Evolutionary conservation across 2,329 filamentous ascomycete species (phyloP).

Genomic region (Xylaria sp.): DNA sequence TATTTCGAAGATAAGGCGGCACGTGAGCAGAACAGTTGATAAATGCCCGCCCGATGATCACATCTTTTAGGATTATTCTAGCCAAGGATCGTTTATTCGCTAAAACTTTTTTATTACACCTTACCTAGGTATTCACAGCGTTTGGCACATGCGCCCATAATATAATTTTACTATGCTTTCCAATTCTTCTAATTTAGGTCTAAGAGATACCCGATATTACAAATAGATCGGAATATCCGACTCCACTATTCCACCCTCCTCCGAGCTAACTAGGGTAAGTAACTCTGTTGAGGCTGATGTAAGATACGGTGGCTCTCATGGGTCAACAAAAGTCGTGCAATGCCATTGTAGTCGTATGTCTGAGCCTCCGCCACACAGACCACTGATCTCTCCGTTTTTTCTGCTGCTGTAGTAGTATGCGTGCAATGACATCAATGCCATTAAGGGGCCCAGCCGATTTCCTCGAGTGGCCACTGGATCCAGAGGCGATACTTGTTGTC

Average conservation of each 20-base stretch:
- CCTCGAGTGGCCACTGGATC: slow-evolving; percentile 48
- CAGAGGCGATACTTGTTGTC: slow-evolving; percentile 43
- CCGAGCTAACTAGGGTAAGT: too few species aligned
- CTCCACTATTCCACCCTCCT: too few species aligned
- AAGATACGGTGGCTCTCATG: background rate
- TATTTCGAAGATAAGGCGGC: slow-evolving; percentile 51
- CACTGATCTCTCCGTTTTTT: background rate
- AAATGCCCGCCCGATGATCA: background rate
- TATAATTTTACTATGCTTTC: background rate
- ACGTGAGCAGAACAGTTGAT: background rate
- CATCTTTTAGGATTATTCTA: background rate
- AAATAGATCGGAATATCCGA: background rate
- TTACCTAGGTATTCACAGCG: background rate
- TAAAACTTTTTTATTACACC: background rate
- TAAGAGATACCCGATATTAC: background rate
- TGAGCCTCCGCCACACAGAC: background rate
- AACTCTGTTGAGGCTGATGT: background rate
- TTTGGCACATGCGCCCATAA: background rate
- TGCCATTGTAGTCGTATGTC: background rate
- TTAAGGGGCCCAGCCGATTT: slow-evolving; percentile 45
- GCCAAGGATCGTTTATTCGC: background rate
- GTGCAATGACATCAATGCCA: background rate
- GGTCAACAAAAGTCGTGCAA: background rate
- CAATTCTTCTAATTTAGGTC: background rate
- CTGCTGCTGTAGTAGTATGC: background rate